These are phyloP conservation scores for Clathrospora elynae DNA, from an alignment of 2,329 filamentous ascomycete species.

Conservation along the genomic window DNA sequence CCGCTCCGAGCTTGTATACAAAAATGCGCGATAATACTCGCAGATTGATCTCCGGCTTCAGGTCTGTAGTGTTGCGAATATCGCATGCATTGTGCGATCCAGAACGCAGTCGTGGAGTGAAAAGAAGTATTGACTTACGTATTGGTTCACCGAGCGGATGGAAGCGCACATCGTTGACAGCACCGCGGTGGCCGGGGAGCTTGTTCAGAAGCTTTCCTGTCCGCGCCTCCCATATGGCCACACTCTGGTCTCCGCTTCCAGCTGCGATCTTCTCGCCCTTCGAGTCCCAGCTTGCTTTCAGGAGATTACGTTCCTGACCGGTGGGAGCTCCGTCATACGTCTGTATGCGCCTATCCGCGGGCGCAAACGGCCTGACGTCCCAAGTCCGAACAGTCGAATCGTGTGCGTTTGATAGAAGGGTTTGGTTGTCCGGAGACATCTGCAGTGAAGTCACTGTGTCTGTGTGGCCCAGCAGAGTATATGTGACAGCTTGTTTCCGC, in stretches of 20 bases:
- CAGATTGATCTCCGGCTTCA: background rate
- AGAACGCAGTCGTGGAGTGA: background rate
- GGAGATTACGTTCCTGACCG: constrained; percentile 88
- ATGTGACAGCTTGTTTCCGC: constrained; percentile 85
- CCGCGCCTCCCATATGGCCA: constrained; percentile 86
- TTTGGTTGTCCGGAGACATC: constrained; percentile 92
- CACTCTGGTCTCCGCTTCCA: constrained; percentile 87
- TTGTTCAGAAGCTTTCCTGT: constrained; percentile 93
- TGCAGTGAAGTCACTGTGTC: constrained; percentile 90
- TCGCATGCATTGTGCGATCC: background rate
- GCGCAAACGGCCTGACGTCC: constrained; percentile 95
- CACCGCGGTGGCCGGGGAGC: constrained; percentile 91
- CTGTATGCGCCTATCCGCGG: constrained; percentile 79
- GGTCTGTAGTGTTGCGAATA: background rate
- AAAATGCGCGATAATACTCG: background rate
- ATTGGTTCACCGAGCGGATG: constrained; percentile 83
- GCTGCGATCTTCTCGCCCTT: constrained; percentile 85
- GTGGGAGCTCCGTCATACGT: constrained; percentile 91
- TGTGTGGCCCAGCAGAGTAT: constrained; percentile 85
- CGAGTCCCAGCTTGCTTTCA: constrained; percentile 86
- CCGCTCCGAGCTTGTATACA: constrained; percentile 1
- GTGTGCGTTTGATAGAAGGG: constrained; percentile 87
- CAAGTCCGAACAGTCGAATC: constrained; percentile 93
- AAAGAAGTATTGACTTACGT: constrained; percentile 63
- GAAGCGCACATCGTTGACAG: constrained; percentile 93